A percentile compares a stretch with the other conserved stretches of the same genome.
Evolutionary conservation across 2,329 filamentous ascomycete species (phyloP).

Genomic region (Cyanodermella asteris): DNA sequence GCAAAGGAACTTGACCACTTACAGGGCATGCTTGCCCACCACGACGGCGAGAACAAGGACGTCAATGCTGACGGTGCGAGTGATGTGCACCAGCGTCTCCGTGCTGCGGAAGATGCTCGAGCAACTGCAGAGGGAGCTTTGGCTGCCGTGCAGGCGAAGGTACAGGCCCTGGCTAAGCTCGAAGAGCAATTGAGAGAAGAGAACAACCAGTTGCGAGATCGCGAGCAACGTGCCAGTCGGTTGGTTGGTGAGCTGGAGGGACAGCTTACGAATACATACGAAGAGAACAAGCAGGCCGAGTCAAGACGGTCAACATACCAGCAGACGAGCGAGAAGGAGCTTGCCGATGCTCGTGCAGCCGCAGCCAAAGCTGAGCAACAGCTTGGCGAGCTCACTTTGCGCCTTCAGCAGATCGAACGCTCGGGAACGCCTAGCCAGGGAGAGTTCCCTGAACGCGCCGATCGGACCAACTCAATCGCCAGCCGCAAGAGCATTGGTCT

Average conservation of each 20-base stretch:
- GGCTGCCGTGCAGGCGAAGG: constrained; percentile 23
- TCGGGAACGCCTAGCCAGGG: constrained; percentile 19
- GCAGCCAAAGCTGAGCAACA: constrained; percentile 43
- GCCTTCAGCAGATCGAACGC: constrained; percentile 17
- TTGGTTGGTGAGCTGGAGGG: constrained; percentile 93
- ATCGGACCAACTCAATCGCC: constrained; percentile 34
- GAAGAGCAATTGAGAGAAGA: constrained; percentile 33
- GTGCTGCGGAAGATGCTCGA: too few relatives aligned
- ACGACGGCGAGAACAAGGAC: constrained; percentile 3
- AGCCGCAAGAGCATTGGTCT: constrained; percentile 71
- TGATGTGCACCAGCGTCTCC: constrained; percentile 9
- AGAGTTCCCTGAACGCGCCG: constrained; percentile 21
- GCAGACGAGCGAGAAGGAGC: constrained; percentile 47
- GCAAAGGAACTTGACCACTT: constrained; percentile 20
- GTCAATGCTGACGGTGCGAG: constrained; percentile 9
- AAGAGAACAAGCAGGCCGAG: constrained; percentile 66
- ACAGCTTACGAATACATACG: constrained; percentile 84
- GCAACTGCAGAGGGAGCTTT: constrained; percentile 8
- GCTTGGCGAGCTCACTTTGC: constrained; percentile 31
- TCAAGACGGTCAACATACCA: constrained; percentile 72
- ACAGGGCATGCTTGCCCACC: constrained; percentile 8
- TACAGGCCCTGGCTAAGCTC: constrained; percentile 34
- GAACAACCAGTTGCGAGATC: constrained; percentile 41
- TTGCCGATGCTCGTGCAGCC: constrained; percentile 56
- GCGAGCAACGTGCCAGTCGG: constrained; percentile 77